These are phyloP conservation scores for Nitzschia palea DNA, from an alignment of 108 stramenopile species.

Conservation along the genomic window DNA sequence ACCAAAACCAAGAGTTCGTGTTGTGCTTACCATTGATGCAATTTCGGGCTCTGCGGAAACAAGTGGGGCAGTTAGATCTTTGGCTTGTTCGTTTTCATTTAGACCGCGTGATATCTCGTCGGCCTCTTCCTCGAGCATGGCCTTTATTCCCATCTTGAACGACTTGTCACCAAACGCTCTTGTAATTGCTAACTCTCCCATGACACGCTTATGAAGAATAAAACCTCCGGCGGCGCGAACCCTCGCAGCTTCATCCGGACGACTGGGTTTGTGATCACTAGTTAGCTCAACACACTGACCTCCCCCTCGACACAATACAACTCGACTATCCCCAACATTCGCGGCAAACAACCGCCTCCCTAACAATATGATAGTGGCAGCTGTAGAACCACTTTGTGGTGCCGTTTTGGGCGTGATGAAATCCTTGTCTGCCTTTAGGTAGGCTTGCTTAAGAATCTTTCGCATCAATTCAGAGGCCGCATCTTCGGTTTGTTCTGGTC, in stretches of 20 bases:
- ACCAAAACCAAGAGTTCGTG: not conserved
- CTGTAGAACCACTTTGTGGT: slow-evolving; percentile 94
- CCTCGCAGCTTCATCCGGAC: slow-evolving; percentile 94
- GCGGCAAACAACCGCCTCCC: slow-evolving; percentile 91
- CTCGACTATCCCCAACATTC: slow-evolving; percentile 96
- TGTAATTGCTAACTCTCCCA: slow-evolving; percentile 98
- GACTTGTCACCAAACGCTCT: slow-evolving; percentile 97
- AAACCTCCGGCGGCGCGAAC: slow-evolving; percentile 95
- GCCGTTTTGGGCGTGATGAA: slow-evolving; percentile 86
- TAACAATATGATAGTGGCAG: slow-evolving; percentile 88
- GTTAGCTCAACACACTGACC: slow-evolving; percentile 91
- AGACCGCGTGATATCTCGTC: slow-evolving; percentile 71
- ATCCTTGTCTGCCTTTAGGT: slow-evolving; percentile 90
- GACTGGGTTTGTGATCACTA: slow-evolving; percentile 95
- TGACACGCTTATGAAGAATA: slow-evolving; percentile 94
- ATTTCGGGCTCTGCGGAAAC: slow-evolving; percentile 92
- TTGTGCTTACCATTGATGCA: slow-evolving; percentile 83
- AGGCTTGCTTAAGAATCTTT: slow-evolving; percentile 84
- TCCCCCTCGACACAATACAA: slow-evolving; percentile 86
- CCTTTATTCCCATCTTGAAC: slow-evolving; percentile 96
- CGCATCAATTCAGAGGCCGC: slow-evolving; percentile 88
- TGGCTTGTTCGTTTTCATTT: slow-evolving; percentile 73
- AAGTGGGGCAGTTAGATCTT: slow-evolving; percentile 85
- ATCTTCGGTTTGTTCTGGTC: slow-evolving; percentile 81
- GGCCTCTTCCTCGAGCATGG: slow-evolving; percentile 87